Evolutionary conservation across 2,329 filamentous ascomycete genomes (phyloP), one percentile per base, ranked within the genome.

Genomic region (Aspergillus jensenii): DNA sequence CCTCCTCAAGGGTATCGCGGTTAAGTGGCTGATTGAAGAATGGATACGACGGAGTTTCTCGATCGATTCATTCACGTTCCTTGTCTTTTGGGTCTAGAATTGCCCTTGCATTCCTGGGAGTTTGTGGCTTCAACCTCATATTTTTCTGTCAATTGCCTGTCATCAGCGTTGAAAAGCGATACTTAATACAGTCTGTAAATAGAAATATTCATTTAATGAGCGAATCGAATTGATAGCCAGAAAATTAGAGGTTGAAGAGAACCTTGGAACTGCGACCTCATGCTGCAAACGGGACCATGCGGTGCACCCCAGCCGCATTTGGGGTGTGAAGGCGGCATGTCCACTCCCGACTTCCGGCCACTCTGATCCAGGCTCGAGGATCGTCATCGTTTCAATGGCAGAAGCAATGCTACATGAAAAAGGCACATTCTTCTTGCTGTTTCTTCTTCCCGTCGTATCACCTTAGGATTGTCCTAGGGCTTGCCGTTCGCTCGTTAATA

Each of bases 1-100:
- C 68, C n/a, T 56, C 58, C 33, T 70, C 69, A 27, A 55, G 65
- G 35, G 64, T 64, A 19, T 68, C 68, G 49, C 60, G 65, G 25
- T 37, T 65, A 52, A 67, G 61, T 43, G 56, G 51, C 46, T 64
- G 58, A 62, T 45, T 21, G 46, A 12, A 11, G 12, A 11, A 35
- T 25, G 33, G 19, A 37, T 17, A 5, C 39, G n/a, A 37, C 14
- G 35, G 14, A 37, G 45, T 21, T 17, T 8, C 15, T 31, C 35
- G 17, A 44, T 46, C n/a, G 21, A 40, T 48, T 47, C 17, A 11
- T 55, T 49, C 8, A 37, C 6, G 51, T 49, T 11, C 6, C 47
- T 21, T 45, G 12, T 7, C 52, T 49, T 49, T 31, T 35, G 19
- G 58, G 27, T 58, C 52, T 55, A 59, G 48, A 47, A 17, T 56